Percentiles rank a stretch among this genome's conserved stretches.
These are phyloP conservation scores for Sugiyamaella pinicola DNA, from an alignment of 1,139 yeast species.

Conservation along the genomic window DNA sequence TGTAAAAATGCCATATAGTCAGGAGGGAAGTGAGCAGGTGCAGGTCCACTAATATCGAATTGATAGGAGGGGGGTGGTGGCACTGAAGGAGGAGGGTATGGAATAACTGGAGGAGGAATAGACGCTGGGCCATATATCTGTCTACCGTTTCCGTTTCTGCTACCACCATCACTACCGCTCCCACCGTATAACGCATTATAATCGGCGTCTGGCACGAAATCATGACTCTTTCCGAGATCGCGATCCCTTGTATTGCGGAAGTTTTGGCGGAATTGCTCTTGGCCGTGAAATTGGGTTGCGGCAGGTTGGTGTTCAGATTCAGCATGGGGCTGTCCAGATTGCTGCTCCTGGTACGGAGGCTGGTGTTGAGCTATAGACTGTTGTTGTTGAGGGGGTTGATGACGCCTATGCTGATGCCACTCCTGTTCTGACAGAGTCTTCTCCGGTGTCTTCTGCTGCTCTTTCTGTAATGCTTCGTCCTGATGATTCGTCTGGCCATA, in stretches of 20 bases:
- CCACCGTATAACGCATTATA: no score
- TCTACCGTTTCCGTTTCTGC: not conserved
- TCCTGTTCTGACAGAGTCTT: not conserved
- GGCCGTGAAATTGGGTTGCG: slow-evolving; percentile 21
- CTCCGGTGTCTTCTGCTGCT: not conserved
- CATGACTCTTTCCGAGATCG: not conserved
- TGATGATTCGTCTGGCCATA: not conserved
- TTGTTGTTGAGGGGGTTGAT: not conserved
- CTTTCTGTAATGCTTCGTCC: not conserved
- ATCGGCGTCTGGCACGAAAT: no score
- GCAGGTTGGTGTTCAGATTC: not conserved
- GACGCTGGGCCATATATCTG: not conserved
- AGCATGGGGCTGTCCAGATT: no score
- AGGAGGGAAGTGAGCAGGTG: slow-evolving; percentile 6
- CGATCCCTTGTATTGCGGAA: slow-evolving; percentile 17
- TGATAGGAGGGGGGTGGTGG: slow-evolving; percentile 20
- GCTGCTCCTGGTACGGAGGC: no score
- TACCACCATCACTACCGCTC: slow-evolving; percentile 1
- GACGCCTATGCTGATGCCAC: not conserved
- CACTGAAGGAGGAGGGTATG: not conserved
- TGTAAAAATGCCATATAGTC: slow-evolving; percentile 12
- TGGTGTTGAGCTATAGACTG: no score
- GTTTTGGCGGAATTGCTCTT: slow-evolving; percentile 20
- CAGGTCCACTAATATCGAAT: slow-evolving; percentile 17
- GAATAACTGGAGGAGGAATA: not conserved